Evolutionary conservation across 805 yeast species (phyloP).

Genomic region (Wickerhamomyces kurtzmanii): DNA sequence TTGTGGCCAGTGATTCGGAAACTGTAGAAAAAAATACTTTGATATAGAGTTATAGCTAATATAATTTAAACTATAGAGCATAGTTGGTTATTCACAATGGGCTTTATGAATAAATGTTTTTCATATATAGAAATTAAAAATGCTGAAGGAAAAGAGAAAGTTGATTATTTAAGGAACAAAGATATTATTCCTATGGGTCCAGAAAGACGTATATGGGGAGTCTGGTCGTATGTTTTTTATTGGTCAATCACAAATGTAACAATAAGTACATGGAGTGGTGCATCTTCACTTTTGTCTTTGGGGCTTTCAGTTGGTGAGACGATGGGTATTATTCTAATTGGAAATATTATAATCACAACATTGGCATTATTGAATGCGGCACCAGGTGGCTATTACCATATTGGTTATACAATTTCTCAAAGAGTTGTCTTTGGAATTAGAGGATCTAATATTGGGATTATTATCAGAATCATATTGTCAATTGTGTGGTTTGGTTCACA

Average conservation of each 20-base stretch:
- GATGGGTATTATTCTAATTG: constrained; percentile 17
- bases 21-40: too few relatives aligned
- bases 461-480: constrained; percentile 12
- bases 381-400: constrained; percentile 10
- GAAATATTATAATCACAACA: constrained; percentile 14
- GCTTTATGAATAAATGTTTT: too few relatives aligned
- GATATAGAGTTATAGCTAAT: too few relatives aligned
- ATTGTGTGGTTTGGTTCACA: constrained; percentile 17
- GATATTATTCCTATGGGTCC: constrained; percentile 28
- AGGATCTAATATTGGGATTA: constrained; percentile 15
- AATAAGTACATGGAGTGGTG: too few relatives aligned
- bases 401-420: constrained; percentile 16
- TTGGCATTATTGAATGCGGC: constrained; percentile 12
- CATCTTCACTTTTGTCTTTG: constrained; percentile 11
- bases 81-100: too few relatives aligned
- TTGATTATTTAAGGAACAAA: too few relatives aligned
- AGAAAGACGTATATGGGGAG: constrained; percentile 25
- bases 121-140: too few relatives aligned
- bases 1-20: too few relatives aligned
- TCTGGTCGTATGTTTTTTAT: constrained; percentile 22
- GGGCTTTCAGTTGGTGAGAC: constrained; percentile 16
- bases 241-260: too few relatives aligned
- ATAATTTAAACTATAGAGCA: too few relatives aligned
- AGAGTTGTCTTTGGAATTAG: constrained; percentile 8
- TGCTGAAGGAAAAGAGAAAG: too few relatives aligned